These are phyloP conservation scores for Picochlorum sp. DNA, from an alignment of 139 green algal species.

Conservation along the genomic window DNA sequence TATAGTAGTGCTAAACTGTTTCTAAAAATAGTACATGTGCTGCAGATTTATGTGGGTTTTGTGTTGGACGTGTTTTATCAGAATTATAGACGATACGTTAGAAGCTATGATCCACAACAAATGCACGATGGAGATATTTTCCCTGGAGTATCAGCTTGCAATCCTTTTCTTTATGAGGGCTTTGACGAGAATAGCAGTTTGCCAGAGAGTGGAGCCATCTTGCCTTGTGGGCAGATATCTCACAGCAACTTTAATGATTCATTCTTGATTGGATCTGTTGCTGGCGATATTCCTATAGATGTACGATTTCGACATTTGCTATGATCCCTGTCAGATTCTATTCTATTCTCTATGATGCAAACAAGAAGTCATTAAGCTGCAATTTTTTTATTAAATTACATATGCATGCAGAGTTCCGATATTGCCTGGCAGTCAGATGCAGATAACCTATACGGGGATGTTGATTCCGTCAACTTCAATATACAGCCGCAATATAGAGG, in stretches of 20 bases:
- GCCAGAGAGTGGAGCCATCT: conserved; percentile 43
- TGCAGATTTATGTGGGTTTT: conserved; percentile 83
- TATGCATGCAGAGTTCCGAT: conserved; percentile 34
- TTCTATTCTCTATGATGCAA: background rate
- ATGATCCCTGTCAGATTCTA: background rate
- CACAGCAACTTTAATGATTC: conserved; percentile 93
- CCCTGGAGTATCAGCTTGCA: conserved; percentile 28
- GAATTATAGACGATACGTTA: conserved; percentile 88
- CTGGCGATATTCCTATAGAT: no score
- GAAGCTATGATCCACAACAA: conserved; percentile 61
- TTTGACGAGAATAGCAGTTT: conserved; percentile 7
- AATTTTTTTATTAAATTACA: background rate
- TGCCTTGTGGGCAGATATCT: conserved; percentile 85
- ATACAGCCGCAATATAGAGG: conserved; percentile 26
- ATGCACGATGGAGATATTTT: conserved; percentile 34
- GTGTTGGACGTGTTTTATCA: conserved; percentile 81
- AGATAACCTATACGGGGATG: conserved; percentile 49
- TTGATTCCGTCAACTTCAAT: conserved; percentile 67
- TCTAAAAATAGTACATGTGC: background rate
- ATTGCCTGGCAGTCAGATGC: conserved; percentile 64
- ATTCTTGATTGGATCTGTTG: conserved; percentile 24
- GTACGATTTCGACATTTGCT: no score
- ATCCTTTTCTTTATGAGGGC: conserved; percentile 32
- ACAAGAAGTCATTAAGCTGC: background rate
- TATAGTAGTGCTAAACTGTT: background rate